Evolutionary conservation across 129 eudicot genomes (phyloP).

Genomic region (Chrysanthemum makinoi): DNA sequence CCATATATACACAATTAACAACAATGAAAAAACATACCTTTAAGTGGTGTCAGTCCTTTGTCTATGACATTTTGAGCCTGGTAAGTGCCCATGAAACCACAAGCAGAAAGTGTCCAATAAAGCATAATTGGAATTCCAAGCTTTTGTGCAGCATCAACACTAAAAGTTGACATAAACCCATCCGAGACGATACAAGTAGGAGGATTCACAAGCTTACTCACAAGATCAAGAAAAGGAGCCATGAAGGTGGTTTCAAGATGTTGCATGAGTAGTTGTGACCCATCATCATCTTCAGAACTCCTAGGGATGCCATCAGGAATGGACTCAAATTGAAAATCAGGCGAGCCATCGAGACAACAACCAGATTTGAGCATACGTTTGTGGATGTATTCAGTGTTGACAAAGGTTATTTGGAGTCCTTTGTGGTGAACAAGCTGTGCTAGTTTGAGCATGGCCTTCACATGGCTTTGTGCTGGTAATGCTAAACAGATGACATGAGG

Average conservation of each 20-base stretch:
- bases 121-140: not conserved
- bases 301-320: not conserved
- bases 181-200: not conserved
- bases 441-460: not conserved
- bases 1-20: not conserved
- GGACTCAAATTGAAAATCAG: conserved; percentile 4
- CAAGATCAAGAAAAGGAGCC: conserved; percentile 6
- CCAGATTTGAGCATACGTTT: not conserved
- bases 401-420: not conserved
- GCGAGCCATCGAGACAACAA: not conserved
- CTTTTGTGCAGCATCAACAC: not conserved
- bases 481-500: not conserved
- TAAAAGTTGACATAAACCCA: not conserved
- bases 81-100: not conserved
- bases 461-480: conserved; percentile 6
- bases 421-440: conserved; percentile 5
- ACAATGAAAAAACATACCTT: not conserved
- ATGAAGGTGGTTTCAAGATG: not conserved
- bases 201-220: not conserved
- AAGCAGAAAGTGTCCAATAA: not conserved
- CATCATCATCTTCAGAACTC: not conserved
- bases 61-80: not conserved
- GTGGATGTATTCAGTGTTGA: conserved; percentile 2
- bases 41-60: not conserved
- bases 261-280: not conserved